A percentile compares a stretch with the other conserved stretches of the same genome.
Conservation (phyloP, 1,284 basidiomycete genomes). For the Schizopora paradoxa region DNA sequence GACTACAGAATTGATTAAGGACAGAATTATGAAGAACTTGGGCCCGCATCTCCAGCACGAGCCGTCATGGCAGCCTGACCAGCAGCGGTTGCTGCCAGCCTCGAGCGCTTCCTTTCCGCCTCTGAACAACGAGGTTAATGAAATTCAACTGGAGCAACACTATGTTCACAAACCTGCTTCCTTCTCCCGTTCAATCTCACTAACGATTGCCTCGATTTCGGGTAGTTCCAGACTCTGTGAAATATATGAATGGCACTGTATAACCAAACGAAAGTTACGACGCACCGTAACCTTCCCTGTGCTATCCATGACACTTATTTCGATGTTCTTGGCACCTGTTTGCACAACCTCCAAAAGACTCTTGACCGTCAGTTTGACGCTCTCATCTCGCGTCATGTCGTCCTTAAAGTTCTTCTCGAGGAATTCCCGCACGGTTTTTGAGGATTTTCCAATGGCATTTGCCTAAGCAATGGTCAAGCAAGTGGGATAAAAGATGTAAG, state of each 20-base stretch:
- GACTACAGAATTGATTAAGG: slow-evolving; percentile 4
- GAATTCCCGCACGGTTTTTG: slow-evolving; percentile 98
- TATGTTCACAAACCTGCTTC: slow-evolving; percentile 61
- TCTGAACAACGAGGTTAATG: slow-evolving; percentile 39
- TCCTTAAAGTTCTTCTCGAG: slow-evolving; percentile 98
- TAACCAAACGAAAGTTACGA: no score
- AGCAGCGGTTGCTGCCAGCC: slow-evolving; percentile 75
- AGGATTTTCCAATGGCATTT: slow-evolving; percentile 95
- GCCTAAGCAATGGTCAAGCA: slow-evolving; percentile 49
- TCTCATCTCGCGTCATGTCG: slow-evolving; percentile 81
- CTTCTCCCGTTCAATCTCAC: slow-evolving; percentile 91
- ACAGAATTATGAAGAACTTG: slow-evolving; percentile 25
- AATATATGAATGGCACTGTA: no score
- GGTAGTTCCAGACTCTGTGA: slow-evolving; percentile 74
- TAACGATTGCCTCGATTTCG: slow-evolving; percentile 88
- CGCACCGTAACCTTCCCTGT: slow-evolving; percentile 87
- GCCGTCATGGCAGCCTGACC: slow-evolving; percentile 80
- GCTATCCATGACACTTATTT: slow-evolving; percentile 94
- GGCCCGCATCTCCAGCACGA: slow-evolving; percentile 39
- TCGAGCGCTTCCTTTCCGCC: slow-evolving; percentile 78
- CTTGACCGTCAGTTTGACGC: slow-evolving; percentile 95
- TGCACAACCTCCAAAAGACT: slow-evolving; percentile 97
- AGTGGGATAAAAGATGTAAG: not conserved
- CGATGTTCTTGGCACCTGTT: slow-evolving; percentile 99
- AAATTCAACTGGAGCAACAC: slow-evolving; percentile 1